These are phyloP conservation scores for Talaromyces amestolkiae DNA, from an alignment of 2,329 filamentous ascomycete genomes.

Conservation along the genomic window DNA sequence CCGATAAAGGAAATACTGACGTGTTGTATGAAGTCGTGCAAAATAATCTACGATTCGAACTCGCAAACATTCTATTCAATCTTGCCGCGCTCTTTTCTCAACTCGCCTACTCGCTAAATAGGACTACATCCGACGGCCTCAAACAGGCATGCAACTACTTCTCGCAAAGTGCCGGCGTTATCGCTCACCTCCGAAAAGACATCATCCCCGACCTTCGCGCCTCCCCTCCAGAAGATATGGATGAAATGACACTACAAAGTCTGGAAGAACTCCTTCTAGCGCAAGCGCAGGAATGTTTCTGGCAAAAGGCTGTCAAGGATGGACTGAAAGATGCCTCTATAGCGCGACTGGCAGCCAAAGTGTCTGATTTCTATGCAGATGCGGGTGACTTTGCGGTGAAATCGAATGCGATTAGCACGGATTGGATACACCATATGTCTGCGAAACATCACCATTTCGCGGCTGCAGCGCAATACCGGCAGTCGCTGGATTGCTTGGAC, in stretches of 20 bases:
- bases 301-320: slow-evolving; percentile 95
- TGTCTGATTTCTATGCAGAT: slow-evolving; percentile 84
- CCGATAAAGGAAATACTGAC: not conserved
- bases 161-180: slow-evolving; percentile 78
- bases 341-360: slow-evolving; percentile 82
- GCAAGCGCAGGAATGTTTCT: slow-evolving; percentile 95
- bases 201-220: slow-evolving; percentile 80
- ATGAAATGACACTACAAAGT: slow-evolving; percentile 78
- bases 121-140: slow-evolving; percentile 74
- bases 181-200: slow-evolving; percentile 71
- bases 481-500: slow-evolving; percentile 85
- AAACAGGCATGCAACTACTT: slow-evolving; percentile 89
- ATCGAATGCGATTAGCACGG: slow-evolving; percentile 83
- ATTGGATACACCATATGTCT: slow-evolving; percentile 97
- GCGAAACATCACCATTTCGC: slow-evolving; percentile 98
- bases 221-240: slow-evolving; percentile 92
- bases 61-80: slow-evolving; percentile 91
- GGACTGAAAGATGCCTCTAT: slow-evolving; percentile 89
- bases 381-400: slow-evolving; percentile 83
- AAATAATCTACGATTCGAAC: slow-evolving; percentile 73
- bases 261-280: slow-evolving; percentile 81
- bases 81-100: slow-evolving; percentile 91
- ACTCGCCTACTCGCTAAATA: slow-evolving; percentile 76
- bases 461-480: slow-evolving; percentile 87
- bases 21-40: slow-evolving; percentile 49